Evolutionary conservation across 2,329 filamentous ascomycete species (phyloP).

Genomic region (Fusarium veterinarium): DNA sequence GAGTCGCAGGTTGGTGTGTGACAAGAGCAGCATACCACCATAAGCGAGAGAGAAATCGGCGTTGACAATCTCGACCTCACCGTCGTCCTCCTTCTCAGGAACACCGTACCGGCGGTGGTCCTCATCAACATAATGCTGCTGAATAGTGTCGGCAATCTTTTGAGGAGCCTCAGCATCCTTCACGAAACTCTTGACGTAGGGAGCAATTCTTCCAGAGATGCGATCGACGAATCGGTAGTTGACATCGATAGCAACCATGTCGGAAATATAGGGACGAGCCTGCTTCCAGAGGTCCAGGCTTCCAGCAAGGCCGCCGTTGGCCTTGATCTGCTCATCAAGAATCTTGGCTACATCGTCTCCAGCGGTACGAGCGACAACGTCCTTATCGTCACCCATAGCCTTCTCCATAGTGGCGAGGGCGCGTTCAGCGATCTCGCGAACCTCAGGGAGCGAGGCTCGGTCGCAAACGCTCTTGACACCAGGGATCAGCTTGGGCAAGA

Average conservation of each 20-base stretch:
- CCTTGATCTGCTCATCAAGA: conserved; percentile 80
- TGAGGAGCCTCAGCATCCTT: conserved; percentile 68
- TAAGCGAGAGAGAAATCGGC: conserved; percentile 98
- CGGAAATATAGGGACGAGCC: conserved; percentile 78
- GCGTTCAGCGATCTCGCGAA: conserved; percentile 87
- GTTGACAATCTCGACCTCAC: conserved; percentile 96
- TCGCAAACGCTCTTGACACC: conserved; percentile 91
- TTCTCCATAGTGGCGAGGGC: conserved; percentile 90
- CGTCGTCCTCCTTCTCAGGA: conserved; percentile 87
- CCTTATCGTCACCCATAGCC: conserved; percentile 83
- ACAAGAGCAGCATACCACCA: conserved; percentile 95
- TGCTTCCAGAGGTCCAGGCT: conserved; percentile 73
- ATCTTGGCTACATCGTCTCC: conserved; percentile 79
- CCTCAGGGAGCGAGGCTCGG: conserved; percentile 91
- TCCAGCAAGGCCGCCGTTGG: conserved; percentile 70
- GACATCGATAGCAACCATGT: conserved; percentile 88
- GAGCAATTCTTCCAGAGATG: conserved; percentile 74
- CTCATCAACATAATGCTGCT: conserved; percentile 82
- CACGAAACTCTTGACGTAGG: conserved; percentile 81
- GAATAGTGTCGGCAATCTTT: conserved; percentile 77
- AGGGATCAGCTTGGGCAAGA: conserved; percentile 92
- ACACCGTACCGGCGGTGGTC: conserved; percentile 89
- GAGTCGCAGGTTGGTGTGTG: conserved; percentile 93
- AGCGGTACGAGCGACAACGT: conserved; percentile 73
- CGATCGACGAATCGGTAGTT: conserved; percentile 84